Evolutionary conservation across 2,329 filamentous ascomycete species (phyloP).

Genomic region (Xylariaceae sp.): DNA sequence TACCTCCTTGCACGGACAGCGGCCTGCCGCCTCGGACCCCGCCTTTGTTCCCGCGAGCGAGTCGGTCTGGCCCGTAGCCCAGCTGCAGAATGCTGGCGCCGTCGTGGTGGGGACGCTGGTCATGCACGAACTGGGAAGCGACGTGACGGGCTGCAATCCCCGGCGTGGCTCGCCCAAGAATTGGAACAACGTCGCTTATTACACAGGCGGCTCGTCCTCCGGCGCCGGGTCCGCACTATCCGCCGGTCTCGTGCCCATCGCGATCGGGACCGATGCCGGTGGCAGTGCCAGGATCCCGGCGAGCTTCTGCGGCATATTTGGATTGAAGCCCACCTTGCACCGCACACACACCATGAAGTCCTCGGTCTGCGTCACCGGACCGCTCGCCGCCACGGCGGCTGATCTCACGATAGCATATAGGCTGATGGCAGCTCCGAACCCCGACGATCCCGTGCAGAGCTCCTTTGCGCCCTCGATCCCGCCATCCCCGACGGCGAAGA

Average conservation of each 20-base stretch:
- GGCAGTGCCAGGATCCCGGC: conserved; percentile 70
- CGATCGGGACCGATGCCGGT: conserved; percentile 69
- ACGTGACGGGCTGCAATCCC: conserved; percentile 80
- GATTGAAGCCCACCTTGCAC: conserved; percentile 72
- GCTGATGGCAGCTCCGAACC: conserved; percentile 68
- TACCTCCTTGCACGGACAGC: conserved; percentile 59
- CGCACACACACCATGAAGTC: conserved; percentile 55
- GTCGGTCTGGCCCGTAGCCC: conserved; percentile 65
- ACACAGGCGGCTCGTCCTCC: conserved; percentile 75
- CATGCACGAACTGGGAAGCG: conserved; percentile 77
- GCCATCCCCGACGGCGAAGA: conserved; percentile 39
- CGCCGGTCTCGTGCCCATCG: conserved; percentile 68
- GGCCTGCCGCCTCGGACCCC: conserved; percentile 48
- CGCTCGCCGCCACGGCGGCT: conserved; percentile 67
- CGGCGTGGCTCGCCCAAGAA: conserved; percentile 70
- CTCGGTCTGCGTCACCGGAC: conserved; percentile 61
- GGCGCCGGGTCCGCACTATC: conserved; percentile 67
- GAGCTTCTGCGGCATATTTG: conserved; percentile 73
- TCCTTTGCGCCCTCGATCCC: conserved; percentile 57
- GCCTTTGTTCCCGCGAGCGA: conserved; percentile 46
- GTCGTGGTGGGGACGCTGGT: conserved; percentile 69
- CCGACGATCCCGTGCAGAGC: conserved; percentile 52
- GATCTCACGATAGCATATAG: conserved; percentile 82
- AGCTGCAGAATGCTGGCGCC: conserved; percentile 69
- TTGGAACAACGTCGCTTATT: conserved; percentile 70